A percentile compares a stretch with the other conserved stretches of the same genome.
Conservation (phyloP, 768 basidiomycete species). For the Coprinellus micaceus region DNA sequence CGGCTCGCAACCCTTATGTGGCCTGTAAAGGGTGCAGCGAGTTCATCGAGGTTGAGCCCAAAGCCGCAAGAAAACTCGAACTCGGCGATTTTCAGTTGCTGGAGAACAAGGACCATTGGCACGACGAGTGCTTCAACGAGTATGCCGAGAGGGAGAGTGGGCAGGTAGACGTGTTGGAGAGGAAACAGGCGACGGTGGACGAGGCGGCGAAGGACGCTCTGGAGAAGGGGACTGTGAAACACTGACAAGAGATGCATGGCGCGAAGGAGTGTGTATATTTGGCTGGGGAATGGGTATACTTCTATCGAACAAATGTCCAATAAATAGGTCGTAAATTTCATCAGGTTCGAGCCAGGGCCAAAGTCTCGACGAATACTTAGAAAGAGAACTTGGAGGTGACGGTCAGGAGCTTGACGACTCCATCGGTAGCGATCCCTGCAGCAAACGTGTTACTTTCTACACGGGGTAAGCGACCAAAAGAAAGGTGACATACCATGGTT, state of each 20-base stretch:
- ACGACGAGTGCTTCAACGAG: conserved; percentile 1
- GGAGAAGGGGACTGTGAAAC: neutral
- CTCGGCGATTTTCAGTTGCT: neutral
- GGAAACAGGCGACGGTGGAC: neutral
- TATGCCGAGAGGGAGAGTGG: conserved; percentile 1
- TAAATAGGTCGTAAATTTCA: neutral
- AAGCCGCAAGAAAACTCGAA: neutral
- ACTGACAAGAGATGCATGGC: neutral
- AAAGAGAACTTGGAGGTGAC: conserved; percentile 13
- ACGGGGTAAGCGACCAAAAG: neutral
- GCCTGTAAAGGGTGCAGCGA: conserved; percentile 11
- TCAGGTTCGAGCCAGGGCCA: neutral
- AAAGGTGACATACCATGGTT: conserved; percentile 3
- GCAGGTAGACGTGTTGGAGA: neutral
- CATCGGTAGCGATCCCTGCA: conserved; percentile 60
- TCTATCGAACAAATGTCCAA: neutral
- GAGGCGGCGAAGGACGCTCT: neutral
- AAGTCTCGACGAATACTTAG: neutral
- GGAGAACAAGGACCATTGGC: conserved; percentile 8
- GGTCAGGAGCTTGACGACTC: conserved; percentile 51
- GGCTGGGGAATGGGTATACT: neutral
- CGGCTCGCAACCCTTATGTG: conserved; percentile 6
- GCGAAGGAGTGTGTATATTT: too few species aligned
- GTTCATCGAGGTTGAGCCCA: conserved; percentile 5
- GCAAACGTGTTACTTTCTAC: conserved; percentile 24